Evolutionary conservation across 2,329 filamentous ascomycete species (phyloP).

Genomic region (Graphilbum fragrans): DNA sequence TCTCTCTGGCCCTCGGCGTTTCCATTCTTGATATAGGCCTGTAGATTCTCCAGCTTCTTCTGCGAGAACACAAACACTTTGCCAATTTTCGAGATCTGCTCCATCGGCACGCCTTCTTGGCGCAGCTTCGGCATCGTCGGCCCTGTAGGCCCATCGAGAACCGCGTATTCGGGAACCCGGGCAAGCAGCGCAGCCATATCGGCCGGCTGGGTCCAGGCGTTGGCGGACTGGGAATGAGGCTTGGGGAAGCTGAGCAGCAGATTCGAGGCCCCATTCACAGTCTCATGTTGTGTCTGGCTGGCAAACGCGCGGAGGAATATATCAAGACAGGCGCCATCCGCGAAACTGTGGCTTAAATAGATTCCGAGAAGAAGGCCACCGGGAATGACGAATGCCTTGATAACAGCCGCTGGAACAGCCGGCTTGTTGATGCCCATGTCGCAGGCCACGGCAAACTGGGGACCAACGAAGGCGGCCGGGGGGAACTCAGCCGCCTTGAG

Average conservation of each 20-base stretch:
- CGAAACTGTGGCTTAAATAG: conserved; percentile 29
- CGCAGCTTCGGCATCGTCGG: conserved; percentile 22
- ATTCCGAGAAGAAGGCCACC: conserved; percentile 27
- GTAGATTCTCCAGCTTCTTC: background rate
- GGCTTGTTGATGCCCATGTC: conserved; percentile 6
- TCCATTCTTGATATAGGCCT: background rate
- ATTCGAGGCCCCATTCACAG: conserved; percentile 13
- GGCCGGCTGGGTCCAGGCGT: background rate
- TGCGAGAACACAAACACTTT: conserved; percentile 26
- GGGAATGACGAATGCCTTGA: conserved; percentile 24
- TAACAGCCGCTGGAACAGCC: conserved; percentile 22
- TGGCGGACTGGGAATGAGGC: background rate
- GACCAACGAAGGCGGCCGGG: conserved; percentile 17
- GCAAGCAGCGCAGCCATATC: conserved; percentile 12
- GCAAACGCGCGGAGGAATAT: conserved; percentile 27
- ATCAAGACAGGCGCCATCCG: conserved; percentile 26
- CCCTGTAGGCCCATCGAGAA: conserved; percentile 19
- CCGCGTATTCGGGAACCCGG: conserved; percentile 24
- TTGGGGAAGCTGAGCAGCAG: conserved; percentile 10
- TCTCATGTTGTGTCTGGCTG: conserved; percentile 17
- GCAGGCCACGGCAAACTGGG: conserved; percentile 10
- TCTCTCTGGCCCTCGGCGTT: background rate
- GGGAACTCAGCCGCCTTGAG: conserved; percentile 17
- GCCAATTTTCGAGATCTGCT: conserved; percentile 22
- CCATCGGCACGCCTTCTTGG: conserved; percentile 15